phyloP scores from a whole-genome alignment of 2,329 filamentous ascomycete species.

The Pseudogymnoascus sp. region DNA sequence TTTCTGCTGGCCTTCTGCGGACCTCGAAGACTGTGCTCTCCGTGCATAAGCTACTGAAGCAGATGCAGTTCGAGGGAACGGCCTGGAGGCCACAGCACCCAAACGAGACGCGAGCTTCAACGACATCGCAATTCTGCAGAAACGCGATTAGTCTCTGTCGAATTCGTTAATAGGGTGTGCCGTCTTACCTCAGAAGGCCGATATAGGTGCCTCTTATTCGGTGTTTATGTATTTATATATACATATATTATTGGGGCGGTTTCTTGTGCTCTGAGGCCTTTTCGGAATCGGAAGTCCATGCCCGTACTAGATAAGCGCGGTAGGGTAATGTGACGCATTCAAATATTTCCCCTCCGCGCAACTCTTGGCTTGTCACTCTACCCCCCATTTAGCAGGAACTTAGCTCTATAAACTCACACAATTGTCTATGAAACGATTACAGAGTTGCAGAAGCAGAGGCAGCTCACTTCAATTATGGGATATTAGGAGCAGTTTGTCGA shows the following conservation, averaged over 20 bases:
- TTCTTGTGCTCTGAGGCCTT: conserved; percentile 2
- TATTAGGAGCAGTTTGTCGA: not conserved
- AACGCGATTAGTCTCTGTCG: conserved; percentile 4
- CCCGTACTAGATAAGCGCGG: conserved; percentile 4
- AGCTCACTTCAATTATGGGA: not conserved
- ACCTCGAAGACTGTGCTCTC: conserved; percentile 13
- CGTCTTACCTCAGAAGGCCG: conserved; percentile 7
- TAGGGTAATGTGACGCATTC: conserved; percentile 8
- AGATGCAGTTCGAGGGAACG: conserved; percentile 5
- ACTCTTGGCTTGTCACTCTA: conserved; percentile 4
- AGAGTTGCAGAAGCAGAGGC: not conserved
- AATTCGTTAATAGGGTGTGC: conserved; percentile 5
- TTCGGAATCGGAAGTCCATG: conserved; percentile 8
- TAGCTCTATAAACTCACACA: not conserved
- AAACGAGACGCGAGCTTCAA: conserved; percentile 7
- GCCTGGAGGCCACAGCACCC: conserved; percentile 4
- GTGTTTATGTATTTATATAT: conserved; percentile 5
- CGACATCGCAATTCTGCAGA: conserved; percentile 5
- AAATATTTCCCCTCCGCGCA: conserved; percentile 5
- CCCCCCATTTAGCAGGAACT: not conserved
- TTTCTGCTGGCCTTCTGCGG: conserved; percentile 49
- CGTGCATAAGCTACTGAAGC: conserved; percentile 5
- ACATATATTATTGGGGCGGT: not conserved
- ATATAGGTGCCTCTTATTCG: conserved; percentile 3
- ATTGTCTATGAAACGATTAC: not conserved